Conservation (phyloP, 495 filamentous ascomycete species). For the Hypoxylon fragiforme region DNA sequence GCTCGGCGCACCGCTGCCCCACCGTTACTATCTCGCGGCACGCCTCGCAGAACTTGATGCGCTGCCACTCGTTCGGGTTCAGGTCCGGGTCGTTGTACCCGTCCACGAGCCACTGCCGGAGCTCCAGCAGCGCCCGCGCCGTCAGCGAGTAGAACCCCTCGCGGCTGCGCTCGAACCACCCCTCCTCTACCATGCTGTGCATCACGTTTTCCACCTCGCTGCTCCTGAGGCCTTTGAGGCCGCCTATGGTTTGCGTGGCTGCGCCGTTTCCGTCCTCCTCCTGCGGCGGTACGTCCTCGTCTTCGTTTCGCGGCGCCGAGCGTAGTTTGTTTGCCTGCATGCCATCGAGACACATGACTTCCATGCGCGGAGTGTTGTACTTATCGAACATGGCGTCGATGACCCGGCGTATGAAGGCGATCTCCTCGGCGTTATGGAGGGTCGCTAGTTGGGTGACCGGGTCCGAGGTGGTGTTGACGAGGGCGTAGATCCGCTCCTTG, state of each 20-base stretch:
- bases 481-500: constrained; percentile 63
- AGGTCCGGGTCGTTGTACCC: constrained; percentile 78
- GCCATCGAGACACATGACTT: constrained; percentile 76
- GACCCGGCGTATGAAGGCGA: constrained; percentile 83
- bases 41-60: constrained; percentile 84
- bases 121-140: constrained; percentile 79
- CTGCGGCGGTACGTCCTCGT: constrained; percentile 43
- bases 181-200: constrained; percentile 69
- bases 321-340: constrained; percentile 74
- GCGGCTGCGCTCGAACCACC: constrained; percentile 77
- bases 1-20: constrained; percentile 77
- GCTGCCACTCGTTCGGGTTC: constrained; percentile 59
- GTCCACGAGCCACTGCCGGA: constrained; percentile 76
- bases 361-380: constrained; percentile 72
- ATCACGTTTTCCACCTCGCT: constrained; percentile 75
- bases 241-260: constrained; percentile 17
- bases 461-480: constrained; percentile 90
- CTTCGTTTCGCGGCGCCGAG: constrained; percentile 49
- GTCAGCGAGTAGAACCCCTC: constrained; percentile 74
- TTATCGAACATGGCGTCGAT: constrained; percentile 92
- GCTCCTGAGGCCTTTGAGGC: constrained; percentile 65
- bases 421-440: constrained; percentile 76
- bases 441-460: constrained; percentile 86
- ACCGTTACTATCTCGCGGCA: constrained; percentile 90
- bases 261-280: constrained; percentile 34